Evolutionary conservation across 2,329 filamentous ascomycete genomes (phyloP).

Genomic region (Alternaria hordeiaustralica): DNA sequence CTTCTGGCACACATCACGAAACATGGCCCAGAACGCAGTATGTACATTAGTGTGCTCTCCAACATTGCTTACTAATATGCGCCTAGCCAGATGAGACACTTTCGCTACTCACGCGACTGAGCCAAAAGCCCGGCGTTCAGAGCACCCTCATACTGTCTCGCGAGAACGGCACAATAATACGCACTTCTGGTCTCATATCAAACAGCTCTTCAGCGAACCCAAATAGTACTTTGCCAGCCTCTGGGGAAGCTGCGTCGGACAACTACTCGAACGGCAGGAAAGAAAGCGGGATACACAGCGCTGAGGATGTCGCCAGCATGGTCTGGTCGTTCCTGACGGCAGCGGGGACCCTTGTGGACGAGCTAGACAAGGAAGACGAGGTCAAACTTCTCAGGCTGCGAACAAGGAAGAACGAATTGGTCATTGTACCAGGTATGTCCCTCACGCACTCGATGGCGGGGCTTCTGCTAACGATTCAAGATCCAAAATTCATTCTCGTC

Average conservation of each 20-base stretch:
- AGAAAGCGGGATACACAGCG: constrained; percentile 61
- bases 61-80: background rate
- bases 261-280: constrained; percentile 43
- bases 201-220: constrained; percentile 60
- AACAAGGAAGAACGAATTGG: constrained; percentile 84
- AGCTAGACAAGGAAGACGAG: constrained; percentile 78
- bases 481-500: constrained; percentile 77
- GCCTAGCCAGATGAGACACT: constrained; percentile 64
- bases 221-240: constrained; percentile 47
- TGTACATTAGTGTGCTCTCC: background rate
- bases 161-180: constrained; percentile 73
- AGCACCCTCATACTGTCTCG: constrained; percentile 79
- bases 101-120: constrained; percentile 70
- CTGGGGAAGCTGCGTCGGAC: constrained; percentile 39
- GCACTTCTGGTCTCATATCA: constrained; percentile 73
- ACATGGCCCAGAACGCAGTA: constrained; percentile 42
- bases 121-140: constrained; percentile 79
- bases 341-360: constrained; percentile 72
- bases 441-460: background rate
- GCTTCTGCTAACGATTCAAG: constrained; percentile 45
- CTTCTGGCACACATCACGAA: background rate
- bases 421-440: constrained; percentile 71
- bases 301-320: constrained; percentile 76
- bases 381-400: constrained; percentile 76
- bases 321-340: constrained; percentile 77